Conservation (phyloP, 768 basidiomycete genomes). For the Lentinula sp. region DNA sequence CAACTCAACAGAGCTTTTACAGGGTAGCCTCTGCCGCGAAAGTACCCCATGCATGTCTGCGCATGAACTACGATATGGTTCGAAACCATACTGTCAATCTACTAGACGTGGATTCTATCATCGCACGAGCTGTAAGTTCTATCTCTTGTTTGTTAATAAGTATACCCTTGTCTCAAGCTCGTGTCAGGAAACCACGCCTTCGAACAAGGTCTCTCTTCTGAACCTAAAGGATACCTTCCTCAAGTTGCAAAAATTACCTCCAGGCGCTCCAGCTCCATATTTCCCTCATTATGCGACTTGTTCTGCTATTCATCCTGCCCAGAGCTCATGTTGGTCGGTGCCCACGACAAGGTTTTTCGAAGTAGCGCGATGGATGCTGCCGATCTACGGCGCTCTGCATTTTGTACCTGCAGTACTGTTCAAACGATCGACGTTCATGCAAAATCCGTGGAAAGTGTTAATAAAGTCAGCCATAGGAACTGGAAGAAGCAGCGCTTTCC, state of each 20-base stretch:
- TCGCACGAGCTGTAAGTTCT: constrained; percentile 38
- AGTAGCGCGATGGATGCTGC: constrained; percentile 81
- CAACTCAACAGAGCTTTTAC: background rate
- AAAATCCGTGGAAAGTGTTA: constrained; percentile 63
- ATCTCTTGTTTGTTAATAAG: background rate
- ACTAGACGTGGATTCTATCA: constrained; percentile 47
- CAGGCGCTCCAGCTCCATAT: constrained; percentile 26
- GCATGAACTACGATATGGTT: constrained; percentile 57
- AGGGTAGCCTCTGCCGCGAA: constrained; percentile 74
- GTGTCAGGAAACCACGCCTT: constrained; percentile 44
- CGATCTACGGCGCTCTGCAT: constrained; percentile 85
- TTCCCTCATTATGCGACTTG: constrained; percentile 58
- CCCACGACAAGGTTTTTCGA: constrained; percentile 67
- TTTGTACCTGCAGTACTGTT: constrained; percentile 84
- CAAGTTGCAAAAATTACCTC: constrained; percentile 9
- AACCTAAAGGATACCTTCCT: constrained; percentile 29
- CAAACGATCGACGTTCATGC: constrained; percentile 59
- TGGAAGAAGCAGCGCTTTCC: constrained; percentile 77
- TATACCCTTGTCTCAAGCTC: background rate
- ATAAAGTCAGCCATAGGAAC: constrained; percentile 65
- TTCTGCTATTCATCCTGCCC: constrained; percentile 72
- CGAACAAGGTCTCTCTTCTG: constrained; percentile 45
- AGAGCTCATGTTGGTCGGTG: constrained; percentile 50
- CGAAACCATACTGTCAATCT: constrained; percentile 51
- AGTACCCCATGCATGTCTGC: constrained; percentile 50